A percentile compares a stretch with the other conserved stretches of the same genome.
phyloP scores from a whole-genome alignment of 768 basidiomycete genomes.

The Paxillus involutus region DNA sequence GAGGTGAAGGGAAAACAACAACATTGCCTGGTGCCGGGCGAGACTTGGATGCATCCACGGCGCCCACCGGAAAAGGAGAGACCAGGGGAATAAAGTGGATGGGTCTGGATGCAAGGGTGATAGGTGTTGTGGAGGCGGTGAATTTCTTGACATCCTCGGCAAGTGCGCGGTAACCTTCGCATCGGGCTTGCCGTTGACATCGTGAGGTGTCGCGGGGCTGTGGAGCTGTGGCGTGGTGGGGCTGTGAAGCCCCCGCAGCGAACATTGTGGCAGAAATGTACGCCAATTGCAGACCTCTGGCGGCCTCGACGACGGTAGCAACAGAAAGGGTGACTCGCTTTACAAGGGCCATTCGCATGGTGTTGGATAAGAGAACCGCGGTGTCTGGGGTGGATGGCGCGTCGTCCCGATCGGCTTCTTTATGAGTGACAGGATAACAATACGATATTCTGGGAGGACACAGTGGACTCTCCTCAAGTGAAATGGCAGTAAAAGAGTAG shows the following conservation, averaged over 20 bases:
- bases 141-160: slow-evolving; percentile 44
- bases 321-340: slow-evolving; percentile 37
- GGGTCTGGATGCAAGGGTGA: slow-evolving; percentile 17
- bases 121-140: slow-evolving; percentile 20
- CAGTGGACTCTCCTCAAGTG: slow-evolving; percentile 40
- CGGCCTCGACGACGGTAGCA: slow-evolving; percentile 47
- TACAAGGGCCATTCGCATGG: slow-evolving; percentile 14
- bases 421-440: slow-evolving; percentile 1
- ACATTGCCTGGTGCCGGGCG: slow-evolving; percentile 35
- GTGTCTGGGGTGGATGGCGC: neutral
- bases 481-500: slow-evolving; percentile 33
- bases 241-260: slow-evolving; percentile 34
- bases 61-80: slow-evolving; percentile 33
- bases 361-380: neutral
- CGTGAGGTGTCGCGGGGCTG: slow-evolving; percentile 11
- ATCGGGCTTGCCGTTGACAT: slow-evolving; percentile 19
- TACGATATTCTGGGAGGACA: slow-evolving; percentile 8
- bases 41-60: slow-evolving; percentile 20
- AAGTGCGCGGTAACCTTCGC: slow-evolving; percentile 44
- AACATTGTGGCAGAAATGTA: slow-evolving; percentile 57
- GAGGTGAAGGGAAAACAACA: slow-evolving; percentile 41
- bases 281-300: slow-evolving; percentile 55
- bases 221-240: slow-evolving; percentile 13
- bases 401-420: slow-evolving; percentile 21
- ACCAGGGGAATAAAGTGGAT: slow-evolving; percentile 44